phyloP scores from a whole-genome alignment of 345 rosid genomes.

The Populus davidiana region DNA sequence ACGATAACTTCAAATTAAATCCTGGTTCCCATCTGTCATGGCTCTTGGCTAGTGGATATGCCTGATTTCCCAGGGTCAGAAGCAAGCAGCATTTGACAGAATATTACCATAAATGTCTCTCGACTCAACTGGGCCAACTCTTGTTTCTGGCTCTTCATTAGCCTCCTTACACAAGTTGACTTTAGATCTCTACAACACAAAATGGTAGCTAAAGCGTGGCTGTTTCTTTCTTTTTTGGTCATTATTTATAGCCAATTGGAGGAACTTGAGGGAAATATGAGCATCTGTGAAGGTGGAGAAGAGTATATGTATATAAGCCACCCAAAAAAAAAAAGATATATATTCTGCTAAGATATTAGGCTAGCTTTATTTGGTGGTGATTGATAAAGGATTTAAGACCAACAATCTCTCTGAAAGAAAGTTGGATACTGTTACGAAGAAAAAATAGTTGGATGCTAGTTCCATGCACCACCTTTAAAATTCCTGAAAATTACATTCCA shows the following conservation, averaged over 20 bases:
- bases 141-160: not conserved
- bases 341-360: not conserved
- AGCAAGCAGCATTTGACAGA: not conserved
- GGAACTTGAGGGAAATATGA: not conserved
- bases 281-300: not conserved
- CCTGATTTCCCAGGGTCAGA: not conserved
- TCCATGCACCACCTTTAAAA: conserved; percentile 8
- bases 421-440: not conserved
- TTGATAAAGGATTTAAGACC: not conserved
- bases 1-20: not conserved
- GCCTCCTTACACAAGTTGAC: not conserved
- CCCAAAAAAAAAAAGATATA: not conserved
- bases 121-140: not conserved
- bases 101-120: conserved; percentile 4
- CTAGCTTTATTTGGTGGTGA: not conserved
- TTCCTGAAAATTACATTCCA: conserved; percentile 19
- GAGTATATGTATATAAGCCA: not conserved
- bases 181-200: not conserved
- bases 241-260: not conserved
- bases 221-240: not conserved
- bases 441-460: not conserved
- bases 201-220: not conserved
- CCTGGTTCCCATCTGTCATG: not conserved
- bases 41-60: not conserved
- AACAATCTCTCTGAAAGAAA: conserved; percentile 6